phyloP scores from a whole-genome alignment of 169 alveolate genomes.

The Eimeria sp. region DNA sequence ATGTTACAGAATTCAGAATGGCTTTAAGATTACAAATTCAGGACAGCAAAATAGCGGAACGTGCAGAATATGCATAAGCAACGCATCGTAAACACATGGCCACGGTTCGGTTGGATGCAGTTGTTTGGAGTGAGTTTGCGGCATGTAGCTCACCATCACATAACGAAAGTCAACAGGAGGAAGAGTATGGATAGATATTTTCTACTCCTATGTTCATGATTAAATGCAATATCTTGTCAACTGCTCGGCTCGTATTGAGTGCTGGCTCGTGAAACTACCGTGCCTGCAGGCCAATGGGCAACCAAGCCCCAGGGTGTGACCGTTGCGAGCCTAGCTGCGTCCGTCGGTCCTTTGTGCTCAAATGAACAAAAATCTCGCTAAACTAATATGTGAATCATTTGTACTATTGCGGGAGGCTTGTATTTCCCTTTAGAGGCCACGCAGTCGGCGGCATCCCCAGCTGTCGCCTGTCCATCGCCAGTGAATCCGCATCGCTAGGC shows the following conservation, averaged over 20 bases:
- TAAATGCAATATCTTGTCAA: background rate
- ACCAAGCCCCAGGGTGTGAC: slow-evolving; percentile 57
- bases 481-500: slow-evolving; percentile 25
- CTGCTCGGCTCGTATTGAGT: background rate
- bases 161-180: background rate
- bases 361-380: background rate
- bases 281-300: slow-evolving; percentile 60
- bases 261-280: background rate
- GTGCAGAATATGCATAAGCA: background rate
- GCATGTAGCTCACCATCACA: background rate
- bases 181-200: background rate
- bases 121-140: background rate
- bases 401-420: background rate
- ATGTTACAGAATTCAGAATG: background rate
- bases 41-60: background rate
- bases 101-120: background rate
- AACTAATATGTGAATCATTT: background rate
- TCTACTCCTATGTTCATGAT: background rate
- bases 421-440: background rate
- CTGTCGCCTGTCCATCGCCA: slow-evolving; percentile 19
- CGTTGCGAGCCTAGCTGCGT: slow-evolving; percentile 2
- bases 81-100: background rate
- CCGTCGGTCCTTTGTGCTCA: background rate
- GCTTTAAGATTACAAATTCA: background rate
- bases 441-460: background rate